A percentile compares a stretch with the other conserved stretches of the same genome.
phyloP scores from a whole-genome alignment of 2,329 filamentous ascomycete species.

The Ceratocystis huliohia region DNA sequence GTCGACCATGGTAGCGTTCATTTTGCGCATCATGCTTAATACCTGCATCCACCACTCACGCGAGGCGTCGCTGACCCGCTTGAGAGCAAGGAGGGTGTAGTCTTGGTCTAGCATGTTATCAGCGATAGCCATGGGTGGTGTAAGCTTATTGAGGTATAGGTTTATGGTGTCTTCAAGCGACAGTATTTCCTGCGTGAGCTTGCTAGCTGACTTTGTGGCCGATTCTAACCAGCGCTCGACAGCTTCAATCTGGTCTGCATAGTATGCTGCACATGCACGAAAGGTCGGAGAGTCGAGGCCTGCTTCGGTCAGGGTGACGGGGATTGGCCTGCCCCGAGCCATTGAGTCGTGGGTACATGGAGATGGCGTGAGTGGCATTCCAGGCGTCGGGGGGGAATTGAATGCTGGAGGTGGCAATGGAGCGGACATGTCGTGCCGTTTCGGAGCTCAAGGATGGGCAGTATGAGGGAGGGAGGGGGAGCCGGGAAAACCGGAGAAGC shows the following conservation, averaged over 20 bases:
- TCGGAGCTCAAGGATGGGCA: too few species aligned
- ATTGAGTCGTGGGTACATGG: conserved; percentile 13
- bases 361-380: neutral
- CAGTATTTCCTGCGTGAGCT: conserved; percentile 49
- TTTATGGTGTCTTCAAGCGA: conserved; percentile 70
- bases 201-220: conserved; percentile 42
- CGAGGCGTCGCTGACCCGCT: conserved; percentile 70
- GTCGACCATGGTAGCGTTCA: conserved; percentile 65
- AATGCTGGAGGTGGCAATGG: neutral
- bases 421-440: neutral
- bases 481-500: neutral
- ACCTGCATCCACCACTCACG: conserved; percentile 78
- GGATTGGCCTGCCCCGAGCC: conserved; percentile 37
- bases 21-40: conserved; percentile 59
- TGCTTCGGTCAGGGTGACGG: conserved; percentile 85
- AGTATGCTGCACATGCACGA: conserved; percentile 73
- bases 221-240: conserved; percentile 82
- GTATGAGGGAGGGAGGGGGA: neutral
- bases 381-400: neutral
- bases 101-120: conserved; percentile 88
- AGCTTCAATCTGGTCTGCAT: conserved; percentile 79
- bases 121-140: conserved; percentile 59
- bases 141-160: conserved; percentile 59
- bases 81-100: conserved; percentile 79
- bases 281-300: conserved; percentile 94